Conservation (phyloP, 1,284 basidiomycete genomes). For the Cerrena zonata region DNA sequence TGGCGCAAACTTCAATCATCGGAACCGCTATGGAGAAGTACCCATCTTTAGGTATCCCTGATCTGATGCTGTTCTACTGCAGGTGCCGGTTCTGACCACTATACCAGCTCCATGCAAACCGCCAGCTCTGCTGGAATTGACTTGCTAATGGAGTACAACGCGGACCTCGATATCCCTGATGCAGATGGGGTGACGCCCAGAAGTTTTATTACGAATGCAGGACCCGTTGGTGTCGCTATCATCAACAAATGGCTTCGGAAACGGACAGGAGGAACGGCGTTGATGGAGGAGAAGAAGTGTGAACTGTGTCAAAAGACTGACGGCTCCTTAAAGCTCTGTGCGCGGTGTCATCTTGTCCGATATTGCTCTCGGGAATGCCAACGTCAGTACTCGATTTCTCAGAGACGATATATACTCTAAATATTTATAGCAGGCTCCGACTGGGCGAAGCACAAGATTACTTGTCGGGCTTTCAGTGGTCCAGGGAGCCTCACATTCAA, state of each 20-base stretch:
- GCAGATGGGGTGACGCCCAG: conserved; percentile 37
- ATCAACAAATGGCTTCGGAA: conserved; percentile 45
- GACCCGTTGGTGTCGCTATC: conserved; percentile 41
- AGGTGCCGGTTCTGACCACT: too few species aligned
- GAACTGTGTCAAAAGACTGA: conserved; percentile 30
- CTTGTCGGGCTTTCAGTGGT: conserved; percentile 40
- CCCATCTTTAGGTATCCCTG: conserved; percentile 30
- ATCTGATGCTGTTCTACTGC: too few species aligned
- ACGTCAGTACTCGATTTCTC: conserved; percentile 35
- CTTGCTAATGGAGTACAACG: conserved; percentile 44
- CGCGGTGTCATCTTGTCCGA: conserved; percentile 36
- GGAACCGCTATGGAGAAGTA: conserved; percentile 43
- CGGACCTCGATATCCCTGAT: conserved; percentile 41
- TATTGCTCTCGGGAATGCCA: conserved; percentile 54
- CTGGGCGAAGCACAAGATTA: conserved; percentile 44
- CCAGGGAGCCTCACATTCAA: conserved; percentile 40
- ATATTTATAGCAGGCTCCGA: conserved; percentile 30
- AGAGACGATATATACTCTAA: not conserved
- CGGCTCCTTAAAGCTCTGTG: conserved; percentile 37
- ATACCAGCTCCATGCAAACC: conserved; percentile 30
- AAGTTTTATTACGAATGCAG: conserved; percentile 30
- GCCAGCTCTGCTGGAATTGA: conserved; percentile 34
- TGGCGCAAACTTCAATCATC: conserved; percentile 34
- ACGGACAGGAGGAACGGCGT: conserved; percentile 37
- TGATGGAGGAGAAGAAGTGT: conserved; percentile 37